These are phyloP conservation scores for Endocarpon pusillum DNA, from an alignment of 495 filamentous ascomycete species.

Conservation along the genomic window DNA sequence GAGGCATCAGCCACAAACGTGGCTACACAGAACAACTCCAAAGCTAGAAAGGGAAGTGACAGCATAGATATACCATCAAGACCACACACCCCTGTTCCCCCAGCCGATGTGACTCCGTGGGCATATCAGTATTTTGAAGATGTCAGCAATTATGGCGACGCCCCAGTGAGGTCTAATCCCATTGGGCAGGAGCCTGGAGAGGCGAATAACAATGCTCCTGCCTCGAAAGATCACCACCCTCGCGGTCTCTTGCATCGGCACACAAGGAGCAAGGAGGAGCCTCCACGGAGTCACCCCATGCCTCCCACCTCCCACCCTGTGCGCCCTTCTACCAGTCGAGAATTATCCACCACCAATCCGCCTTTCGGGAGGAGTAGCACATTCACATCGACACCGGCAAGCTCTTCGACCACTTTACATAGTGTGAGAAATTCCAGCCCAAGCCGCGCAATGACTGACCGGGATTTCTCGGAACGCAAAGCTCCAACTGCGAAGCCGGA, in stretches of 20 bases:
- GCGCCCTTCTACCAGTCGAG: constrained; percentile 47
- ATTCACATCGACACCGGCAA: constrained; percentile 26
- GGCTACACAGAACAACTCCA: constrained; percentile 30
- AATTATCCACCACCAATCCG: constrained; percentile 43
- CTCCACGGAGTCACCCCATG: constrained; percentile 27
- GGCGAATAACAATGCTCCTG: constrained; percentile 24
- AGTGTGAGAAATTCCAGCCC: constrained; percentile 51
- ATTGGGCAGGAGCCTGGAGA: constrained; percentile 54
- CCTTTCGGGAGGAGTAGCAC: constrained; percentile 29
- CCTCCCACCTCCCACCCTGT: constrained; percentile 26
- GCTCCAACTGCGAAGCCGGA: constrained; percentile 42
- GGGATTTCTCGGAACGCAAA: constrained; percentile 25
- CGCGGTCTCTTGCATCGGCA: constrained; percentile 51
- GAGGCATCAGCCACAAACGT: constrained; percentile 59
- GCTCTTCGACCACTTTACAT: constrained; percentile 29
- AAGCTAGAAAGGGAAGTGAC: constrained; percentile 32
- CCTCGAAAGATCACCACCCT: constrained; percentile 33
- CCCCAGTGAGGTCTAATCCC: constrained; percentile 58
- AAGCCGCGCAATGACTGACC: constrained; percentile 50
- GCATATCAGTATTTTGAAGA: constrained; percentile 84
- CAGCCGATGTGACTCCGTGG: constrained; percentile 90
- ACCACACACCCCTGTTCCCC: constrained; percentile 69
- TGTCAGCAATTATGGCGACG: constrained; percentile 65
- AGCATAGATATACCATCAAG: constrained; percentile 47
- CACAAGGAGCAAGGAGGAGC: constrained; percentile 56